Percentiles rank a stretch among this genome's conserved stretches.
Evolutionary conservation across 345 rosid genomes (phyloP).

Genomic region (Pugionium cornutum): DNA sequence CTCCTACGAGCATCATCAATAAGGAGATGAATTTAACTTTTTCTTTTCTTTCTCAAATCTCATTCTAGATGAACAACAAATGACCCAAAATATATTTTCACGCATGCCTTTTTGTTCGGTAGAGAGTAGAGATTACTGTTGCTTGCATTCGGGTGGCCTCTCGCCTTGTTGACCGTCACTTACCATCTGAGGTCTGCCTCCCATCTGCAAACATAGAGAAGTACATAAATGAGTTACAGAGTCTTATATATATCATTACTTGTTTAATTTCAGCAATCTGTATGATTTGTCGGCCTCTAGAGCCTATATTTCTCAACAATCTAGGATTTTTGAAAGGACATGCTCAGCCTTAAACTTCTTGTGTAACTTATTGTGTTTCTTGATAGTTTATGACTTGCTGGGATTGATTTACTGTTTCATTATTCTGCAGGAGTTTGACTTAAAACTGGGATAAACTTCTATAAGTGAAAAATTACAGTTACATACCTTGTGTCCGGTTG

Average conservation of each 20-base stretch:
- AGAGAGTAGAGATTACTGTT: conserved; percentile 47
- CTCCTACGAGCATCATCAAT: conserved; percentile 16
- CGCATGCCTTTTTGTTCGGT: neutral
- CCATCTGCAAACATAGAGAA: conserved; percentile 43
- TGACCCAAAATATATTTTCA: neutral
- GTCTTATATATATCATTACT: too few relatives aligned
- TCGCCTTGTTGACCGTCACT: conserved; percentile 60
- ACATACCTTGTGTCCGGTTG: conserved; percentile 53
- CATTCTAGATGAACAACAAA: conserved; percentile 15
- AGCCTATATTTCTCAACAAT: neutral
- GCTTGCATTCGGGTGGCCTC: conserved; percentile 92
- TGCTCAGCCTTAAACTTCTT: neutral
- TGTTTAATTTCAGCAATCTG: too few relatives aligned
- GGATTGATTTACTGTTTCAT: conserved; percentile 1
- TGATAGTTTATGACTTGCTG: neutral
- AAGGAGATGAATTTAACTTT: conserved; percentile 2
- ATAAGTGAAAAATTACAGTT: neutral
- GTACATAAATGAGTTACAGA: too few relatives aligned
- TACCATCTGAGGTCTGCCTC: conserved; percentile 46
- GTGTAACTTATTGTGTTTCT: neutral
- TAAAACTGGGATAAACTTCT: neutral
- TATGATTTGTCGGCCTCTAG: conserved; percentile 7
- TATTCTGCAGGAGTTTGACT: neutral
- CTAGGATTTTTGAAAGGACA: too few relatives aligned
- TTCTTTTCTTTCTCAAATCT: neutral